Evolutionary conservation across 805 yeast genomes (phyloP).

Genomic region (Myxozyma vanderwaltii): DNA sequence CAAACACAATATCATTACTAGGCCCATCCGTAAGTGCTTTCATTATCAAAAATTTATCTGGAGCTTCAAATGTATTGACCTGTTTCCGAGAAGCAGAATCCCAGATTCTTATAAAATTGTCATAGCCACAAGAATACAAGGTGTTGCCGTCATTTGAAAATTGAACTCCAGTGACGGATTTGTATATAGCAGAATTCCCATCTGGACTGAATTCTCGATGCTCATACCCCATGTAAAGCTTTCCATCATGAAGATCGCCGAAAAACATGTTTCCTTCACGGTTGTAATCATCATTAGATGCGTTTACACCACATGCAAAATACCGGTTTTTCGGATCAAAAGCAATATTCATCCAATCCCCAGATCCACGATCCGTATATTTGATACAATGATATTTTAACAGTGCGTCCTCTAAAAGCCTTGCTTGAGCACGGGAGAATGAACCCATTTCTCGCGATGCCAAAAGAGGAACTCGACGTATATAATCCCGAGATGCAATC

Average conservation of each 20-base stretch:
- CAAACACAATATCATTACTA: not conserved
- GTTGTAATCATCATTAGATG: slow-evolving; percentile 12
- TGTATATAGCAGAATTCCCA: not conserved
- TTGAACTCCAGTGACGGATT: slow-evolving; percentile 3
- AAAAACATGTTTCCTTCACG: slow-evolving; percentile 10
- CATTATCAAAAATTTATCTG: not conserved
- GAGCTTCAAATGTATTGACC: not conserved
- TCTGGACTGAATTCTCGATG: not conserved
- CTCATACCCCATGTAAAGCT: not conserved
- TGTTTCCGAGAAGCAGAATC: not conserved
- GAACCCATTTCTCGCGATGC: not conserved
- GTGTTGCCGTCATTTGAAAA: not conserved
- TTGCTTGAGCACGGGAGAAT: not conserved
- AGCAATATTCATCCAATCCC: slow-evolving; percentile 3
- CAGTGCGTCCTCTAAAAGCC: not conserved
- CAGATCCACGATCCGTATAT: slow-evolving; percentile 6
- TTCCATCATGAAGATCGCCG: not conserved
- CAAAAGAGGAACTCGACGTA: not conserved
- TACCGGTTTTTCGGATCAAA: slow-evolving; percentile 6
- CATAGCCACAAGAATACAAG: slow-evolving; percentile 12
- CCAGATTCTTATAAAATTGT: slow-evolving; percentile 9
- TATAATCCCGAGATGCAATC: not conserved
- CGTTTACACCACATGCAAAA: slow-evolving; percentile 8
- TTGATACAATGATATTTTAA: not conserved
- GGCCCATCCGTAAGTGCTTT: not conserved